Evolutionary conservation across 495 filamentous ascomycete genomes (phyloP).

Genomic region (Penicillium turbatum): DNA sequence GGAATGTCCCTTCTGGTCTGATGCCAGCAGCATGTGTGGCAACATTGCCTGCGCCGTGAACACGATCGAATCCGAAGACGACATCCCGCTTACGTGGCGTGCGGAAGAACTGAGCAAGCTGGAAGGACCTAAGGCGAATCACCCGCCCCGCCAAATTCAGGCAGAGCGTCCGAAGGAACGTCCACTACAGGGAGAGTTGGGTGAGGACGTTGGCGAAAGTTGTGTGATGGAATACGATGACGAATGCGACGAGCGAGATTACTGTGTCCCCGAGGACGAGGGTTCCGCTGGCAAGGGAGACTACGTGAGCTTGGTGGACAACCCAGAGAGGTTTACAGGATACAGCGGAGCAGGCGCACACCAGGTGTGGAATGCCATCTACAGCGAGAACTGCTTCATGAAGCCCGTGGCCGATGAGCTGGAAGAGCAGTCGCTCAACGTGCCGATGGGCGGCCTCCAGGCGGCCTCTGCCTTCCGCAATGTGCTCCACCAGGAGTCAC

Average conservation of each 20-base stretch:
- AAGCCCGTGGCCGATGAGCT: constrained; percentile 48
- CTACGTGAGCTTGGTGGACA: constrained; percentile 90
- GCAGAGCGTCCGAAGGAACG: constrained; percentile 59
- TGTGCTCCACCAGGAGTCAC: constrained; percentile 68
- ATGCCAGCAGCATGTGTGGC: constrained; percentile 90
- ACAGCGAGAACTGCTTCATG: constrained; percentile 95
- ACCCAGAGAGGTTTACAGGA: constrained; percentile 93
- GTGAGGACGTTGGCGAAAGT: constrained; percentile 84
- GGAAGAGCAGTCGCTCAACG: constrained; percentile 27
- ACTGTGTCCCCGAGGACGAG: constrained; percentile 95
- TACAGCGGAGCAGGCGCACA: constrained; percentile 78
- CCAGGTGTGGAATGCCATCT: constrained; percentile 95
- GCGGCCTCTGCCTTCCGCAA: constrained; percentile 81
- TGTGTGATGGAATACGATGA: constrained; percentile 97
- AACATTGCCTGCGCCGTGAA: constrained; percentile 98
- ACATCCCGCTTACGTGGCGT: constrained; percentile 88
- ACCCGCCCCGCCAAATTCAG: constrained; percentile 72
- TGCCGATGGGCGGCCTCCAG: constrained; percentile 41
- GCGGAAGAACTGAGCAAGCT: constrained; percentile 89
- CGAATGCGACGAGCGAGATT: constrained; percentile 95
- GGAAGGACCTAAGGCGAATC: constrained; percentile 83
- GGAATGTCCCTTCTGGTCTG: constrained; percentile 92
- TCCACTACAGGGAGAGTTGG: constrained; percentile 78
- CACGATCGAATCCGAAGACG: constrained; percentile 90
- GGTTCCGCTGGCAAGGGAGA: constrained; percentile 81